Base-by-base conservation (phyloP, 345 rosid genomes). In the Camelina sativa region DNA sequence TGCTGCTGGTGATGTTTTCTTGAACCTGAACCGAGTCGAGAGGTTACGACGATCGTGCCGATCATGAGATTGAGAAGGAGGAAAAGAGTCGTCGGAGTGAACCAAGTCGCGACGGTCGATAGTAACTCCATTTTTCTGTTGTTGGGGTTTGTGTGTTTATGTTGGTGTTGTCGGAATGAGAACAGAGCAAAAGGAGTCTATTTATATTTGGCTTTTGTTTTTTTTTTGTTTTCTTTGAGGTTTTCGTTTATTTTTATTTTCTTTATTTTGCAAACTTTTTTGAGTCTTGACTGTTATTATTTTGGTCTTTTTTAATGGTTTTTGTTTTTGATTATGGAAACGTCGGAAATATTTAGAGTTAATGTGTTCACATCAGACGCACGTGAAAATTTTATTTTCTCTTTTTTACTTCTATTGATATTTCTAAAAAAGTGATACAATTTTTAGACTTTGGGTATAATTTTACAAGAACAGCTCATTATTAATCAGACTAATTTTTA, bases 31-130 rank as follows among this genome's bases (percentile, higher is more conserved):
- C 75, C 75, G 38, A 81, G 73, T 1, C 84, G 84, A 60, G 95
- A 83, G 20, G 70, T 78, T 67, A 91, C 43, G 17, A 64, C 67
- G 67, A 89, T 83, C 71, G 90, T 85, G 61, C 84, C 92, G 62
- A 91, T 86, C 72, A 85, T 69, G 47, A 91, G 76, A 66, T 91
- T 91, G 71, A 91, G 72, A 19, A 89, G 50, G 70, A 91, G 72
- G 76, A 91, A 89, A 35, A 91, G 90, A 11, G 86, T 75, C 41
- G 87, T 65, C 30, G 91, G 88, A 2, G 89, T 82, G 58, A 84
- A 43, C 84, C 85, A 87, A 79, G 75, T 71, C 40, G 82, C 76
- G 37, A 56, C 66, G 34, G 75, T 73, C 47, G 74, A 35, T 30
- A 79, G 9, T 25, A 74, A 34, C 66, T 73, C 81, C 81, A 79